Conservation (phyloP, 139 green algal species). For the Chlamydomonas sphaeroides region DNA sequence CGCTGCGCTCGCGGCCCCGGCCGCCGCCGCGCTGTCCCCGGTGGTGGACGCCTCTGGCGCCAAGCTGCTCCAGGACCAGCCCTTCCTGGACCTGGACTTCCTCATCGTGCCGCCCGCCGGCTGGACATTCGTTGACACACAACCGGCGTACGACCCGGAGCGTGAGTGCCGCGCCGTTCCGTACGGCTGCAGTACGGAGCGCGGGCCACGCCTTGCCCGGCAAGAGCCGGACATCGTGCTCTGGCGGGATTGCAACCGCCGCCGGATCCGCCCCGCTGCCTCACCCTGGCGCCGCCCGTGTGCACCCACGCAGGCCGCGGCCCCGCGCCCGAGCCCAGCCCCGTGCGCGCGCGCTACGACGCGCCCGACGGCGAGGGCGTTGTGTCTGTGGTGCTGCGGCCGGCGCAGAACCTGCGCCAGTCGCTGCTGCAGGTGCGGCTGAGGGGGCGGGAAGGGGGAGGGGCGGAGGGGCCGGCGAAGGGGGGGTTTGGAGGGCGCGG, state of each 20-base stretch:
- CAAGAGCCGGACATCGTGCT: too few species aligned
- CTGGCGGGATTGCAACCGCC: too few species aligned
- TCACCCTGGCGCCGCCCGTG: too few species aligned
- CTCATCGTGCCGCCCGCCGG: background rate
- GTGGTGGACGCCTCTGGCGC: too few species aligned
- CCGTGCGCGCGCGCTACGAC: slow-evolving; percentile 48
- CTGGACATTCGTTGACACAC: slow-evolving; percentile 27
- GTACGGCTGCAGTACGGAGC: too few species aligned
- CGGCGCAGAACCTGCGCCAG: background rate
- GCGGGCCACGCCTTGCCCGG: too few species aligned
- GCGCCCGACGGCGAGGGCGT: slow-evolving; percentile 13
- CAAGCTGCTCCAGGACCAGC: too few species aligned
- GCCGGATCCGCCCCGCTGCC: too few species aligned
- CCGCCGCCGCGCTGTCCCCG: too few species aligned
- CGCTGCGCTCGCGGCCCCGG: background rate
- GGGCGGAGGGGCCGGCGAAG: slow-evolving; percentile 43
- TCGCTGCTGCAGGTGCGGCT: slow-evolving; percentile 44
- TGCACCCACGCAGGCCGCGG: slow-evolving; percentile 17
- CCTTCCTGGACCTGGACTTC: slow-evolving; percentile 26
- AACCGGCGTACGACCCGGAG: slow-evolving; percentile 17
- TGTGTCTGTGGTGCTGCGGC: slow-evolving; percentile 37
- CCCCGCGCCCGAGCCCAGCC: slow-evolving; percentile 40
- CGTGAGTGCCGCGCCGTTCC: too few species aligned
- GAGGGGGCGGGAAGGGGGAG: background rate
- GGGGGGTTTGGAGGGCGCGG: slow-evolving; percentile 24